Evolutionary conservation across 148 eudicot species (phyloP).

Genomic region (Nepenthes mirabilis): DNA sequence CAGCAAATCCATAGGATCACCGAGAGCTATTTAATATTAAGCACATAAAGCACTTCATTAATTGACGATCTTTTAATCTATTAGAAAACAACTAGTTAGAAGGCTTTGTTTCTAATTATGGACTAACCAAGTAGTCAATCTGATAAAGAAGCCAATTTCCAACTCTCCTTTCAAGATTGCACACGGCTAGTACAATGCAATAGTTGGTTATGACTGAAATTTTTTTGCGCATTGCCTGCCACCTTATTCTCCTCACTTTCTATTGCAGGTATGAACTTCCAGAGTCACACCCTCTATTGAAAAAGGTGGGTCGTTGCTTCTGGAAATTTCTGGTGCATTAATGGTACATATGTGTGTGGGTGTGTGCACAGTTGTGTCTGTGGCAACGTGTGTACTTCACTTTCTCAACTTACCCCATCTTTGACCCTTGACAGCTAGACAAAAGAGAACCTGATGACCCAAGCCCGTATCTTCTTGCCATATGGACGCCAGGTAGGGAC

Average conservation of each 20-base stretch:
- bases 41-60: not conserved
- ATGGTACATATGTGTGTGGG: not conserved
- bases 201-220: not conserved
- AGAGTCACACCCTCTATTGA: conserved; percentile 31
- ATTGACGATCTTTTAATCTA: no score
- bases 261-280: conserved; percentile 36
- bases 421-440: conserved; percentile 16
- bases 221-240: not conserved
- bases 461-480: conserved; percentile 54
- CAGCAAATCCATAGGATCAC: not conserved
- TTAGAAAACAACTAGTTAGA: no score
- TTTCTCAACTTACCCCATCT: not conserved
- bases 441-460: conserved; percentile 37
- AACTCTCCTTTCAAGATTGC: not conserved
- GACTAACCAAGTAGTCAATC: no score
- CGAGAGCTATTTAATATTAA: not conserved
- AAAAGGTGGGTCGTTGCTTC: conserved; percentile 13
- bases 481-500: conserved; percentile 50
- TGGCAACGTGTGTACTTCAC: no score
- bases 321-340: not conserved
- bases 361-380: no score
- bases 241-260: not conserved
- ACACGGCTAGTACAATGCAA: not conserved
- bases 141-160: not conserved
- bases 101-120: no score